phyloP scores from a whole-genome alignment of 2,329 filamentous ascomycete species.

The Colletotrichum brevisporum region DNA sequence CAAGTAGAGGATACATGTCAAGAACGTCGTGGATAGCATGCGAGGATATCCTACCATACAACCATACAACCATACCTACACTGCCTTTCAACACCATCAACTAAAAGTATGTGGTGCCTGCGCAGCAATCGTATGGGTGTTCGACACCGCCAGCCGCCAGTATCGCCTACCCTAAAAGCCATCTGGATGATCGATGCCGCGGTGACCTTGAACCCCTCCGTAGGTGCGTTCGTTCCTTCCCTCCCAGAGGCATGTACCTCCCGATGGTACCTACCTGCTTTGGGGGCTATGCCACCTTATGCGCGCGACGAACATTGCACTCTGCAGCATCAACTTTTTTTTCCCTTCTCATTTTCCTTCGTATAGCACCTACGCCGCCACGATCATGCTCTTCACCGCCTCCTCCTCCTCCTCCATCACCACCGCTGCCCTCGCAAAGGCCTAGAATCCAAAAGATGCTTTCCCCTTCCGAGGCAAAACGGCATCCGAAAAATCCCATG shows the following conservation, averaged over 20 bases:
- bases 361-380: conserved; percentile 19
- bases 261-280: neutral
- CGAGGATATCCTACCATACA: conserved; percentile 4
- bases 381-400: conserved; percentile 27
- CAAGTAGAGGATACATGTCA: conserved; percentile 33
- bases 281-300: conserved; percentile 10
- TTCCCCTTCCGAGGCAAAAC: conserved; percentile 4
- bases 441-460: neutral
- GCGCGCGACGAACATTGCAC: conserved; percentile 27
- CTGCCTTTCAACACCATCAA: neutral
- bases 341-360: neutral
- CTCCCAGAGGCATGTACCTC: no score
- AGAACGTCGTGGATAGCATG: conserved; percentile 3
- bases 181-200: conserved; percentile 44
- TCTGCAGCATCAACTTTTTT: conserved; percentile 4
- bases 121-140: conserved; percentile 10
- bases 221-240: no score
- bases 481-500: conserved; percentile 19
- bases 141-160: conserved; percentile 27
- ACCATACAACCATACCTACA: neutral
- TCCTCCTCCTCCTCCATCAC: conserved; percentile 13
- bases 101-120: neutral
- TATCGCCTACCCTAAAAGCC: conserved; percentile 18
- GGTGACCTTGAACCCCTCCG: conserved; percentile 24
- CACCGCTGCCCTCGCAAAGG: conserved; percentile 7